phyloP scores from a whole-genome alignment of 345 rosid species.

The Pseudoturritis turrita region DNA sequence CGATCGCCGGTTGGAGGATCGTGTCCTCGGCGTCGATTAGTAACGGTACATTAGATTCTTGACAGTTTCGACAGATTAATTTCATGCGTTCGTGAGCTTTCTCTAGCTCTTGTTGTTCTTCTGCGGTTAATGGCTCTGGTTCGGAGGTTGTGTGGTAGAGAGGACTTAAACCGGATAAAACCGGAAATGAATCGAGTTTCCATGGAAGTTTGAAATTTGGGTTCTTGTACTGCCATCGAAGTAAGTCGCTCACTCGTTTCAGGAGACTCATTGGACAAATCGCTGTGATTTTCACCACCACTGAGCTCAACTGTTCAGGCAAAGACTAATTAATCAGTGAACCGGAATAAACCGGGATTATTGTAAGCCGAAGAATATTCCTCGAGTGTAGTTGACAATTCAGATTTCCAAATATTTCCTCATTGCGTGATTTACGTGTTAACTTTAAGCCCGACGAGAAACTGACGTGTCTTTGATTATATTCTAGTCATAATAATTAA shows the following conservation, averaged over 20 bases:
- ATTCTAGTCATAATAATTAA: too few species aligned
- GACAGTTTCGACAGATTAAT: slow-evolving; percentile 45
- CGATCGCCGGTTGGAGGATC: slow-evolving; percentile 73
- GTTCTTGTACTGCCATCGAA: slow-evolving; percentile 76
- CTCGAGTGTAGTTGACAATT: slow-evolving; percentile 5
- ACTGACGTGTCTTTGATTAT: slow-evolving; percentile 11
- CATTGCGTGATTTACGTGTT: slow-evolving; percentile 25
- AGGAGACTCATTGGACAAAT: slow-evolving; percentile 58
- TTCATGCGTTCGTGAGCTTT: slow-evolving; percentile 46
- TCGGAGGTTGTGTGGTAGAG: slow-evolving; percentile 56
- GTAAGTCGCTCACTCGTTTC: slow-evolving; percentile 60
- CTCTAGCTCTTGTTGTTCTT: slow-evolving; percentile 60
- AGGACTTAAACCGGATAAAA: slow-evolving; percentile 65
- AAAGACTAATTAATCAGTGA: not conserved
- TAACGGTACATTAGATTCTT: slow-evolving; percentile 47
- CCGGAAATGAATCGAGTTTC: slow-evolving; percentile 59
- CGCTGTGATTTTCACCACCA: slow-evolving; percentile 67
- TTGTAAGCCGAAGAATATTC: slow-evolving; percentile 6
- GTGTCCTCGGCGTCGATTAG: slow-evolving; percentile 81
- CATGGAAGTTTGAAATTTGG: slow-evolving; percentile 67
- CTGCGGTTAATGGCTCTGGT: slow-evolving; percentile 55
- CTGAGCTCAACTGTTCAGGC: slow-evolving; percentile 58
- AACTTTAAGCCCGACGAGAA: slow-evolving; percentile 3
- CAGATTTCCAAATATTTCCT: not conserved
- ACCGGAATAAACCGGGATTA: slow-evolving; percentile 16